Percentiles rank a stretch among this genome's conserved stretches.
phyloP scores from a whole-genome alignment of 768 basidiomycete genomes.

The Termitomyces sp. region DNA sequence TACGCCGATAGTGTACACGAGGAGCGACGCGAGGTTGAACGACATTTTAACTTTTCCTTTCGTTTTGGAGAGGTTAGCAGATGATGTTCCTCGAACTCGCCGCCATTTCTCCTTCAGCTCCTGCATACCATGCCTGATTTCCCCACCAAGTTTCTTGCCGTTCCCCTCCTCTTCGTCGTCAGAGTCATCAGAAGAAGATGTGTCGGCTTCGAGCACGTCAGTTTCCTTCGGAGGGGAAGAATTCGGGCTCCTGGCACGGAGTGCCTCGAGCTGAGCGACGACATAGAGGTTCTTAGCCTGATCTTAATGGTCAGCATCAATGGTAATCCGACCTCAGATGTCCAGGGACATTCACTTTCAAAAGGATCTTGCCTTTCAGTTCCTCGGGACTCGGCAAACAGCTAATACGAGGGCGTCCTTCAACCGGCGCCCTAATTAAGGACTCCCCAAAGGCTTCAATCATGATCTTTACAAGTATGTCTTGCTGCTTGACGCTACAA shows the following conservation, averaged over 20 bases:
- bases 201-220: constrained; percentile 19
- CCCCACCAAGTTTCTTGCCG: constrained; percentile 2
- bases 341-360: constrained; percentile 55
- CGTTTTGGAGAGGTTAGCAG: constrained; percentile 15
- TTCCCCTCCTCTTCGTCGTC: constrained; percentile 17
- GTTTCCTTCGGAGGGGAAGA: constrained; percentile 13
- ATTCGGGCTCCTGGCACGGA: constrained; percentile 25
- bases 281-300: constrained; percentile 74
- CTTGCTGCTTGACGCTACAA: constrained; percentile 76
- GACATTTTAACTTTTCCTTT: constrained; percentile 67
- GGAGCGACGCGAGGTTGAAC: constrained; percentile 58
- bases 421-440: constrained; percentile 33
- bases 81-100: constrained; percentile 16
- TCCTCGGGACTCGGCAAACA: constrained; percentile 81
- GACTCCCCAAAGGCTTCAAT: constrained; percentile 39
- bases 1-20: constrained; percentile 94
- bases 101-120: constrained; percentile 23
- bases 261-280: constrained; percentile 50
- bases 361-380: constrained; percentile 69
- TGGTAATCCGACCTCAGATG: not conserved
- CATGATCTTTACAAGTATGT: constrained; percentile 74
- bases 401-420: constrained; percentile 42
- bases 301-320: not conserved
- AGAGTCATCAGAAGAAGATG: constrained; percentile 14
- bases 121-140: constrained; percentile 15